Evolutionary conservation across 495 filamentous ascomycete species (phyloP).

Genomic region (Pyrenopolyporus hunteri): DNA sequence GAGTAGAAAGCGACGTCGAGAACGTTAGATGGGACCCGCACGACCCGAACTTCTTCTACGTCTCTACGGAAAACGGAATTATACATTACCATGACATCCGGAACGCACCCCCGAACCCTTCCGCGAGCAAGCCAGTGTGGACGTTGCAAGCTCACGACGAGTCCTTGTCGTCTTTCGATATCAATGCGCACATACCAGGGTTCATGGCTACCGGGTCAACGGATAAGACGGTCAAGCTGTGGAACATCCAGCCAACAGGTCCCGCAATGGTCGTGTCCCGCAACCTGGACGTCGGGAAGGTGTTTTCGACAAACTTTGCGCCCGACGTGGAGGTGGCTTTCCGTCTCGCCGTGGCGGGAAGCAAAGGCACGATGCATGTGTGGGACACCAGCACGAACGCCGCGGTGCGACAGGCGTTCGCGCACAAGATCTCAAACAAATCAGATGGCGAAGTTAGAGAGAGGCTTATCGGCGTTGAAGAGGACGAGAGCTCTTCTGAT

Average conservation of each 20-base stretch:
- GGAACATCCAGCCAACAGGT: constrained; percentile 81
- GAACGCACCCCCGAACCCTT: constrained; percentile 67
- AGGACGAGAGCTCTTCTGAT: constrained; percentile 65
- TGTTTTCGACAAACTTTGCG: constrained; percentile 89
- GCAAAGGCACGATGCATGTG: constrained; percentile 89
- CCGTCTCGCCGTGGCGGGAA: constrained; percentile 89
- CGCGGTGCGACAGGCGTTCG: constrained; percentile 87
- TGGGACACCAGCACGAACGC: constrained; percentile 97
- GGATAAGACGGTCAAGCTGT: constrained; percentile 94
- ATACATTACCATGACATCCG: constrained; percentile 88
- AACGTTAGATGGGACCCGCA: constrained; percentile 91
- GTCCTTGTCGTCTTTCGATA: constrained; percentile 91
- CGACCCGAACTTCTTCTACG: constrained; percentile 90
- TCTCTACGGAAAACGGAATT: constrained; percentile 88
- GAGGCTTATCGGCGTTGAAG: constrained; percentile 72
- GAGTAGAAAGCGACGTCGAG: constrained; percentile 94
- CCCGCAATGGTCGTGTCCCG: constrained; percentile 90
- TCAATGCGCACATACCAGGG: constrained; percentile 86
- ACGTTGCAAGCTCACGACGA: constrained; percentile 93
- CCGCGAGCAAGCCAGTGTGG: constrained; percentile 84
- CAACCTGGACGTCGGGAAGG: constrained; percentile 89
- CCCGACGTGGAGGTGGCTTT: constrained; percentile 90
- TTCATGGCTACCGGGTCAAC: constrained; percentile 91
- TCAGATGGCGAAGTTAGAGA: constrained; percentile 72
- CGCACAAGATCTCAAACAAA: constrained; percentile 63